These are phyloP conservation scores for Trypanosoma theileri DNA, from an alignment of 208 protist species.

Conservation along the genomic window DNA sequence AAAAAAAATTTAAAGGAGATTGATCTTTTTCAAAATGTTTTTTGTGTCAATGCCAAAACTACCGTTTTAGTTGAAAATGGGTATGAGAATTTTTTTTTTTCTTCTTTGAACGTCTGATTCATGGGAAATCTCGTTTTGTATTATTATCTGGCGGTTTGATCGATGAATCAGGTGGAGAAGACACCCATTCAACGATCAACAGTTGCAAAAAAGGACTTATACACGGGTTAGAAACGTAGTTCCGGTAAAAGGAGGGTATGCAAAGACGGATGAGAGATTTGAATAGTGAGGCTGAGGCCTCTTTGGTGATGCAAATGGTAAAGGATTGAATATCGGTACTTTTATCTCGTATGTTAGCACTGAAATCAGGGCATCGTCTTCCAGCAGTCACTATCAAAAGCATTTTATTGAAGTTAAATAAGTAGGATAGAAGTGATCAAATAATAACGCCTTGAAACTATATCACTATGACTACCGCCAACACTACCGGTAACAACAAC, in stretches of 20 bases:
- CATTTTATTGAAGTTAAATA: background rate
- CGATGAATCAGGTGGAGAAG: background rate
- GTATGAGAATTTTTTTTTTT: background rate
- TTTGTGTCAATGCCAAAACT: background rate
- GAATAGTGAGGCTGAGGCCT: background rate
- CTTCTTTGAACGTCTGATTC: background rate
- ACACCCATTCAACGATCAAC: background rate
- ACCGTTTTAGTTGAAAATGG: background rate
- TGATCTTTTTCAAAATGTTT: background rate
- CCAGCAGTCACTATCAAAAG: background rate
- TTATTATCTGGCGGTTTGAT: background rate
- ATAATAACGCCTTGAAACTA: no score
- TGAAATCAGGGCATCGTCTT: background rate
- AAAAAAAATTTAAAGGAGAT: background rate
- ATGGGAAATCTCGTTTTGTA: background rate
- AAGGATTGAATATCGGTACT: background rate
- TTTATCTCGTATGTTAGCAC: background rate
- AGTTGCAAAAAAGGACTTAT: background rate
- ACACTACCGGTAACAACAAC: no score
- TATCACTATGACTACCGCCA: no score
- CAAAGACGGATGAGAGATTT: background rate
- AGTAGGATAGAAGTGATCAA: no score
- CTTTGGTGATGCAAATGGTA: background rate
- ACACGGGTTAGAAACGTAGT: background rate
- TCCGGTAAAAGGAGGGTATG: background rate